Evolutionary conservation across 2,329 filamentous ascomycete genomes (phyloP), one percentile per base, ranked within the genome.

Genomic region (Ascochyta rabiei): DNA sequence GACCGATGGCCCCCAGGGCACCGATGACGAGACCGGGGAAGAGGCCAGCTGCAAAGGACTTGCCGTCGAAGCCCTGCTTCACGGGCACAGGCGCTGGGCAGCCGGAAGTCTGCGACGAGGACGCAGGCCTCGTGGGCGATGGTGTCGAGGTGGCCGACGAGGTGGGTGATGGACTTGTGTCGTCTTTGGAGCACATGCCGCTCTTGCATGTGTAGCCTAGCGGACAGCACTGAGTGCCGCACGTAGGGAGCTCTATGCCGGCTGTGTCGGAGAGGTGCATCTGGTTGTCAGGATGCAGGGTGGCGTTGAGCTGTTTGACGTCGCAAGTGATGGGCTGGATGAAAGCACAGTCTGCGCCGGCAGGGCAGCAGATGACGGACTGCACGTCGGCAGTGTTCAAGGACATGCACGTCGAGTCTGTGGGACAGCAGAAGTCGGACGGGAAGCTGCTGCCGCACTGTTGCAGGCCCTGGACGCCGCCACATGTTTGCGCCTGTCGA

Each of bases 331-430:
- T 86, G 26, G 87, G 80, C 61, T 80, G 68, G 63, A 93, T 88
- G 42, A 72, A 78, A n/a, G 75, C 63, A 76, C 89, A 93, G 64
- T 80, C 78, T 31, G 61, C 57, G 31, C 80, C 83, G 1, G 72
- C 60, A 1, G 89, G 89, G 69, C 89, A 93, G 77, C 89, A 93
- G 43, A 92, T 77, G 13, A 87, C 81, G 0, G 88, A 89, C 6
- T 87, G 87, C 39, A 80, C 77, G n/a, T 78, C 84, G 10, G 87
- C 87, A 40, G 72, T 73, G 66, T 79, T 77, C 41, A 92, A 81
- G 1, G 80, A 65, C 35, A 85, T 77, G 75, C 89, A 93, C 2
- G 69, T 79, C 6, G 80, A 76, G 16, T 71, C 74, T 24, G 74
- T 57, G 3, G 81, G 74, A 68, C 89, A 93, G 78, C 89, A 91